Evolutionary conservation across 768 basidiomycete species (phyloP).

Genomic region (Phylloporus rhodoxanthus): DNA sequence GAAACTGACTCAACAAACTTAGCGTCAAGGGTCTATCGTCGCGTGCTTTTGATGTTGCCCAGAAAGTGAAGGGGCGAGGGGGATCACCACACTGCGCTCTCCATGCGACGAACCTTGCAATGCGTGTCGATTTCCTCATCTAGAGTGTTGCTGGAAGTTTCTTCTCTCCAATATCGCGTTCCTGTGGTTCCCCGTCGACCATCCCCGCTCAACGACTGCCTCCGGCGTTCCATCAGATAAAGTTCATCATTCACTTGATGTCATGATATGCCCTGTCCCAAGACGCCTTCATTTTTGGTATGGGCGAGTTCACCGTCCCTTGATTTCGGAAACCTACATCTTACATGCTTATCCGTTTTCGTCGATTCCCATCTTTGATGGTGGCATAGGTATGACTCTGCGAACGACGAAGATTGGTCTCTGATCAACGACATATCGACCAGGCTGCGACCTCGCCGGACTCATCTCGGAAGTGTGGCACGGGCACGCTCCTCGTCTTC

Average conservation of each 20-base stretch:
- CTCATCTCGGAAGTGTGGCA: background rate
- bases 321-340: background rate
- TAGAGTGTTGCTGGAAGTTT: no score
- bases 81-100: no score
- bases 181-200: background rate
- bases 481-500: conserved; percentile 4
- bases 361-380: background rate
- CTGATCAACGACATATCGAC: background rate
- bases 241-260: background rate
- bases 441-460: background rate
- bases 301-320: background rate
- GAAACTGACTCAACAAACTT: background rate
- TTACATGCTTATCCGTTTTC: background rate
- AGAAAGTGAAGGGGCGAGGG: no score
- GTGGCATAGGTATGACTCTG: background rate
- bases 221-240: background rate
- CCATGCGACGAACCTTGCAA: no score
- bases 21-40: background rate
- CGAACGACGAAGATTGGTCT: background rate
- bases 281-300: background rate
- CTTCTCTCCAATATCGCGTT: no score
- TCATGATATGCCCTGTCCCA: background rate
- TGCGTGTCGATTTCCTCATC: no score
- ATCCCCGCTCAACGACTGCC: background rate
- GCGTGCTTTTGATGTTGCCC: background rate